Conservation (phyloP, 208 protist species). For the Wallacemonas sp. region DNA sequence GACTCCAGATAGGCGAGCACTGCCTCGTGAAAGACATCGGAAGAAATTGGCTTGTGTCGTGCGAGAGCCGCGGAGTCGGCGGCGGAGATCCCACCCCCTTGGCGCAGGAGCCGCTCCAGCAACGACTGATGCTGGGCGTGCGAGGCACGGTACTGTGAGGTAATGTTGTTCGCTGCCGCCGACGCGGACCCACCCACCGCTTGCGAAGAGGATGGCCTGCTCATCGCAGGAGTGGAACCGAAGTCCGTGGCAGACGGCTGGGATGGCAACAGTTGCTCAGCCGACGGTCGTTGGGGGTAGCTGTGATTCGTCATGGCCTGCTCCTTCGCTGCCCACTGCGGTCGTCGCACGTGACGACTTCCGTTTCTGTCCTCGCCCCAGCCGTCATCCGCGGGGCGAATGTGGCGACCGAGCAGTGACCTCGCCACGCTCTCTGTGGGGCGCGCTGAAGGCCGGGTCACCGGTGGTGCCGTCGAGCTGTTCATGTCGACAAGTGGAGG, state of each 20-base stretch:
- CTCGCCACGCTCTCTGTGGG: too few relatives aligned
- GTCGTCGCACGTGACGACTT: too few relatives aligned
- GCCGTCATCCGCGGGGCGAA: too few relatives aligned
- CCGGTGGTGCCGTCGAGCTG: not conserved
- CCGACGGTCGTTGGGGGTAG: not conserved
- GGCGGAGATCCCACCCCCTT: not conserved
- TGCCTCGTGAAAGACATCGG: conserved; percentile 27
- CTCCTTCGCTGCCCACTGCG: too few relatives aligned
- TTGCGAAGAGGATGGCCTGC: not conserved
- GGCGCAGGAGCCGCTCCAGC: conserved; percentile 1
- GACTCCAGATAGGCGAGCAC: conserved; percentile 46
- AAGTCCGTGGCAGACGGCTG: not conserved
- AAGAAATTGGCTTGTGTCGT: conserved; percentile 2
- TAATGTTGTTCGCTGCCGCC: not conserved
- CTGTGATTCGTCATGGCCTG: too few relatives aligned
- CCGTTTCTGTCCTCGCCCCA: too few relatives aligned
- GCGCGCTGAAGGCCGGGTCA: conserved; percentile 3
- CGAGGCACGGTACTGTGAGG: not conserved
- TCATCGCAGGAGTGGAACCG: not conserved
- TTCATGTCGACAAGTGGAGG: conserved; percentile 5
- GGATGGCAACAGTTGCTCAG: not conserved
- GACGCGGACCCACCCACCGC: not conserved
- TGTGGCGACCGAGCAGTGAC: too few relatives aligned
- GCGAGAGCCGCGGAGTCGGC: conserved; percentile 1
- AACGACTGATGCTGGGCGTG: conserved; percentile 6